Percentiles rank a stretch among this genome's conserved stretches.
Evolutionary conservation across 345 rosid species (phyloP).

Genomic region (Salix exigua): DNA sequence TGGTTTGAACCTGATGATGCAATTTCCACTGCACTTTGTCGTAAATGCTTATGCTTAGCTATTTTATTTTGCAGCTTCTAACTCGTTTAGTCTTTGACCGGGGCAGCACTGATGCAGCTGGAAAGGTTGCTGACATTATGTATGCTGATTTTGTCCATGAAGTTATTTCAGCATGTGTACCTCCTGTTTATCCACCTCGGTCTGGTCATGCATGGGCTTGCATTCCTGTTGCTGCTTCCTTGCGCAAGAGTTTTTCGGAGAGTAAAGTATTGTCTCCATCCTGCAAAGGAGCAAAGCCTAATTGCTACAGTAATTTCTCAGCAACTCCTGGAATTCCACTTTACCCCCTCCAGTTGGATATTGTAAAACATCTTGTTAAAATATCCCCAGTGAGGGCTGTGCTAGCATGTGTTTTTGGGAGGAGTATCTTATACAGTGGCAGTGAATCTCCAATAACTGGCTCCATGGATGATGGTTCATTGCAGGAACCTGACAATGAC

Average conservation of each 20-base stretch:
- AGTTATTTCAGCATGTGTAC: slow-evolving; percentile 92
- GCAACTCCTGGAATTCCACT: slow-evolving; percentile 71
- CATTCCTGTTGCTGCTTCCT: slow-evolving; percentile 69
- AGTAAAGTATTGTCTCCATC: slow-evolving; percentile 64
- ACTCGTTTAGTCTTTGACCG: slow-evolving; percentile 93
- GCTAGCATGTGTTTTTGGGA: slow-evolving; percentile 93
- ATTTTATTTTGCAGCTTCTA: slow-evolving; percentile 61
- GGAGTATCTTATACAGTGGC: slow-evolving; percentile 75
- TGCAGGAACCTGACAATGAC: slow-evolving; percentile 69
- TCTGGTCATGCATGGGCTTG: slow-evolving; percentile 98
- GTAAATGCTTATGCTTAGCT: not conserved
- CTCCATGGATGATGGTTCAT: slow-evolving; percentile 54
- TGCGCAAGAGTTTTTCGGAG: slow-evolving; percentile 47
- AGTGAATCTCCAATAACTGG: slow-evolving; percentile 64
- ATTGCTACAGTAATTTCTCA: slow-evolving; percentile 62
- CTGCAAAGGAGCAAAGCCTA: slow-evolving; percentile 69
- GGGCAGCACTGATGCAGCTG: slow-evolving; percentile 96
- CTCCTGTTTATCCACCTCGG: slow-evolving; percentile 95
- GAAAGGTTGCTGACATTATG: slow-evolving; percentile 92
- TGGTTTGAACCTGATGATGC: not conserved
- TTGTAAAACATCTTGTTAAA: slow-evolving; percentile 85
- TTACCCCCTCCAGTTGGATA: slow-evolving; percentile 89
- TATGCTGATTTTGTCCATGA: slow-evolving; percentile 97
- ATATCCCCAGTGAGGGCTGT: slow-evolving; percentile 91
- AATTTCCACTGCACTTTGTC: not conserved